Percentiles rank a stretch among this genome's conserved stretches.
Evolutionary conservation across 768 basidiomycete species (phyloP).

Genomic region (Calocybe cyanea): DNA sequence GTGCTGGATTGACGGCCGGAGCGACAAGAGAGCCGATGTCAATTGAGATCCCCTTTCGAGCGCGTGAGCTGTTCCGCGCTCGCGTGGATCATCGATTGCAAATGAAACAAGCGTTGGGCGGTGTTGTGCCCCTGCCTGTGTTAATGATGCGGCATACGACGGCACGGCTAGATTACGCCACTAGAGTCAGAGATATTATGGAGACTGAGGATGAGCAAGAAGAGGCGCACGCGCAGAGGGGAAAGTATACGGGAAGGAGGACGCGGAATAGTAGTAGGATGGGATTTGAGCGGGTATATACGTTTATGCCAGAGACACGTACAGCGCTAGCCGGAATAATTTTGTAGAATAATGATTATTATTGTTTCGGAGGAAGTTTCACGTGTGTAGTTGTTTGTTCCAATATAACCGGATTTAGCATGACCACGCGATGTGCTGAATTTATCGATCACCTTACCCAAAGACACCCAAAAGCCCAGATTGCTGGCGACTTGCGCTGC

Average conservation of each 20-base stretch:
- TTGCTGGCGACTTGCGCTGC: slow-evolving; percentile 9
- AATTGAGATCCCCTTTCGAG: slow-evolving; percentile 23
- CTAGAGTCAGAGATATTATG: slow-evolving; percentile 65
- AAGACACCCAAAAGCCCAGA: slow-evolving; percentile 3
- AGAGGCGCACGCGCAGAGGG: slow-evolving; percentile 15
- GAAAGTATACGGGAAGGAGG: slow-evolving; percentile 32
- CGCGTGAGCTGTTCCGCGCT: slow-evolving; percentile 32
- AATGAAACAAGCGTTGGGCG: slow-evolving; percentile 45
- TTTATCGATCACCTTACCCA: slow-evolving; percentile 22
- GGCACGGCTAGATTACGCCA: slow-evolving; percentile 66
- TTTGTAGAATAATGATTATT: slow-evolving; percentile 16
- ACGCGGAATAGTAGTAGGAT: slow-evolving; percentile 56
- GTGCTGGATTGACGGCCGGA: slow-evolving; percentile 32
- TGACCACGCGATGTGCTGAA: slow-evolving; percentile 27
- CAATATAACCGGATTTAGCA: slow-evolving; percentile 39
- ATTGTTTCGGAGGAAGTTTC: slow-evolving; percentile 21
- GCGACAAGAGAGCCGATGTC: slow-evolving; percentile 28
- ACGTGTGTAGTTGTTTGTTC: slow-evolving; percentile 26
- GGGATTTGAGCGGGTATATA: slow-evolving; percentile 39
- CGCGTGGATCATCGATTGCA: slow-evolving; percentile 42
- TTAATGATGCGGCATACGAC: slow-evolving; percentile 40
- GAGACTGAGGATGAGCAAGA: slow-evolving; percentile 58
- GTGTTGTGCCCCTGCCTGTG: slow-evolving; percentile 38
- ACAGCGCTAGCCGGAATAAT: slow-evolving; percentile 24
- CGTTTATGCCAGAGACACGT: slow-evolving; percentile 34